Conservation (phyloP, 441 rosid species). For the Jatropha multifida region DNA sequence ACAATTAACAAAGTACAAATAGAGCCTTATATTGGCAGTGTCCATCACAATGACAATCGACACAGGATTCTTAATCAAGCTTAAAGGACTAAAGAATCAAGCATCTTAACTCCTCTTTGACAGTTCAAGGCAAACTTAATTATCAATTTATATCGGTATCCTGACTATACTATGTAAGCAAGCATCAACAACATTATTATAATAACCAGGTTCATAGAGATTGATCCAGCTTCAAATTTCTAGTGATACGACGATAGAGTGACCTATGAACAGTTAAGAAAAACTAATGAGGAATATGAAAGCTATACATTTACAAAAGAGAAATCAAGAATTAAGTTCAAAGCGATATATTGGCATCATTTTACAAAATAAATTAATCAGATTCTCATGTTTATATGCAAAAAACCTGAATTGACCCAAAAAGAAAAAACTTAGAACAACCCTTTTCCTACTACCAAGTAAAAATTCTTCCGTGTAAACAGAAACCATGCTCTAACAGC, state of each 20-base stretch:
- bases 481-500: neutral
- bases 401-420: neutral
- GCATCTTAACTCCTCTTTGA: neutral
- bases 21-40: neutral
- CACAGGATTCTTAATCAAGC: neutral
- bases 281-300: neutral
- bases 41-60: neutral
- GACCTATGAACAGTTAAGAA: too few species aligned
- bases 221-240: too few species aligned
- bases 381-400: too few species aligned
- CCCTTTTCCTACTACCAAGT: neutral
- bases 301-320: neutral
- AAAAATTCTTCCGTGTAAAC: neutral
- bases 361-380: neutral
- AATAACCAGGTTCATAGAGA: too few species aligned
- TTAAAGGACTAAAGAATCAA: neutral
- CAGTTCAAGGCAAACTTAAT: neutral
- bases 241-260: too few species aligned
- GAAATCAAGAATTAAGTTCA: neutral
- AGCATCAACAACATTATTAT: too few species aligned
- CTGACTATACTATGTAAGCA: too few species aligned
- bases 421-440: neutral
- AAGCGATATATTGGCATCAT: constrained; percentile 1
- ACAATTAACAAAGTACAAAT: neutral
- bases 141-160: too few species aligned